Evolutionary conservation across 352 stramenopile genomes (phyloP).

Genomic region (Pythium scleroteichum): DNA sequence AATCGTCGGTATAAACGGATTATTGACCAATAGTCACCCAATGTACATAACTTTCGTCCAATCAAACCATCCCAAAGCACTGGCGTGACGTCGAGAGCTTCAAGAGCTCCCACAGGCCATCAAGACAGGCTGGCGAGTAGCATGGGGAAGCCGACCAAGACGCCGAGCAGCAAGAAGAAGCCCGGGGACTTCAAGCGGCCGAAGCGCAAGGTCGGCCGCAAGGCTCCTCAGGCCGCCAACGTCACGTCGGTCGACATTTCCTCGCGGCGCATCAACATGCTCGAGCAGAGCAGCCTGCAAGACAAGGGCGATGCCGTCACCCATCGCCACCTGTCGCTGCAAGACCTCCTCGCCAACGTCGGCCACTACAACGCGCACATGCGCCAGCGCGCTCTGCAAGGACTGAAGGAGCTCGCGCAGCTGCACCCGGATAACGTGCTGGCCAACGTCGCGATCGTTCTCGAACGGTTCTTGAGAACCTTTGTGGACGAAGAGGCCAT

Average conservation of each 20-base stretch:
- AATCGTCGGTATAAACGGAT: constrained; percentile 5
- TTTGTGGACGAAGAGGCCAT: constrained; percentile 81
- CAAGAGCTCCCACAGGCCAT: constrained; percentile 9
- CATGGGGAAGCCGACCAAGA: constrained; percentile 50
- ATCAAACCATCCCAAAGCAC: constrained; percentile 24
- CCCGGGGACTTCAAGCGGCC: constrained; percentile 85
- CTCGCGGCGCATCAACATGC: constrained; percentile 79
- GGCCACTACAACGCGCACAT: constrained; percentile 85
- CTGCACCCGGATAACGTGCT: constrained; percentile 57
- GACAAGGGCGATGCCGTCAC: constrained; percentile 74
- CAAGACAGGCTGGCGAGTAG: constrained; percentile 1
- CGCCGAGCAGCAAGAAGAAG: constrained; percentile 80
- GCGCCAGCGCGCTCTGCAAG: constrained; percentile 66
- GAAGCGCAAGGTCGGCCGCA: constrained; percentile 84
- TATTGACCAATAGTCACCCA: not conserved
- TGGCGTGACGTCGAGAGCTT: constrained; percentile 21
- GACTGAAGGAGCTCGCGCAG: constrained; percentile 59
- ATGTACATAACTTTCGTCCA: constrained; percentile 7
- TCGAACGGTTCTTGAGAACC: constrained; percentile 76
- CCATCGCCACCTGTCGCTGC: constrained; percentile 62
- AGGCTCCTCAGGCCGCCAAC: constrained; percentile 64
- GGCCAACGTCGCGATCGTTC: constrained; percentile 66
- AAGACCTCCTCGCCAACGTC: constrained; percentile 65
- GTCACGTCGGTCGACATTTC: constrained; percentile 76
- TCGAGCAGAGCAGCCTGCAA: constrained; percentile 76